Conservation (phyloP, 306 rosid species). For the Crotalaria pallida region DNA sequence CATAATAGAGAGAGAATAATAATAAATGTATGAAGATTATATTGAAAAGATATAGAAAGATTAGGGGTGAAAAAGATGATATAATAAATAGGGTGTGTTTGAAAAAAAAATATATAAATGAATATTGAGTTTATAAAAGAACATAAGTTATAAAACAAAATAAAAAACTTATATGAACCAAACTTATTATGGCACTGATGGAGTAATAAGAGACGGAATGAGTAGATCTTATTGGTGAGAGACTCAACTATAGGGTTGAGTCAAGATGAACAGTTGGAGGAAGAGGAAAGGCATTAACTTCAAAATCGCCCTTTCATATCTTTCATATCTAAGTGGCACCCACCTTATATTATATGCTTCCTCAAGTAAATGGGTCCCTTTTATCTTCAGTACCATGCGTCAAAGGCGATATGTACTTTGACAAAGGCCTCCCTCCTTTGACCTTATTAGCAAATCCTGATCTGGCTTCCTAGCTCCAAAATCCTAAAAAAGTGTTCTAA, state of each 20-base stretch:
- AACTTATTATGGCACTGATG: too few relatives aligned
- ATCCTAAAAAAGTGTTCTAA: conserved; percentile 24
- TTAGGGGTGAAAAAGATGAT: too few relatives aligned
- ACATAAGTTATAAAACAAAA: too few relatives aligned
- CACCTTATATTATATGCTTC: conserved; percentile 29
- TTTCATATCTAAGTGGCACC: conserved; percentile 41
- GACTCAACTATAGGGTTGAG: conserved; percentile 21
- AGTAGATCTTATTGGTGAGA: too few relatives aligned
- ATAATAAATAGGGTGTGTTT: too few relatives aligned
- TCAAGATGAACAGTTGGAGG: conserved; percentile 13
- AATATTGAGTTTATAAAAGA: too few relatives aligned
- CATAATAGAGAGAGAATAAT: too few relatives aligned
- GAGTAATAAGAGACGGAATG: too few relatives aligned
- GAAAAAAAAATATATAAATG: too few relatives aligned
- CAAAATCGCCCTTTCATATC: conserved; percentile 33
- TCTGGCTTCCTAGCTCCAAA: conserved; percentile 10
- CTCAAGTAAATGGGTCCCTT: conserved; percentile 40
- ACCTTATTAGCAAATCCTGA: conserved; percentile 17
- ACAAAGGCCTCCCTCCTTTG: conserved; percentile 28
- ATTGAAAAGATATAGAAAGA: too few relatives aligned
- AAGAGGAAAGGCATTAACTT: conserved; percentile 35
- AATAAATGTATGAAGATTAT: too few relatives aligned
- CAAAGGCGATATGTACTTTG: conserved; percentile 26
- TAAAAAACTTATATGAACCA: too few relatives aligned
- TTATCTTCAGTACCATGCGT: conserved; percentile 15